Base-by-base conservation (phyloP, 441 rosid species). In the Gossypium gossypioides region DNA sequence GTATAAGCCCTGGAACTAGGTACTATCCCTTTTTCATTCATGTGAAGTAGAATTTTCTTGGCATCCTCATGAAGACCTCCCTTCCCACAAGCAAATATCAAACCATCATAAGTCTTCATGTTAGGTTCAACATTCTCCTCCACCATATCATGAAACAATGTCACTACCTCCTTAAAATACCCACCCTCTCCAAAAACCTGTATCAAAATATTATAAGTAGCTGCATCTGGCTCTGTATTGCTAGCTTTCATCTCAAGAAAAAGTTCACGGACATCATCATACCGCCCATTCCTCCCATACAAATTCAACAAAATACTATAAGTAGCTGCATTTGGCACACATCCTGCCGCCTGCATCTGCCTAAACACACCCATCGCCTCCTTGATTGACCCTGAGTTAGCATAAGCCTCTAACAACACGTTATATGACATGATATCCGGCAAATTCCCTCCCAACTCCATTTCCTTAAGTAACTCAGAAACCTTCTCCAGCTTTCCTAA, bases 161-260 rank as follows among this genome's bases (percentile, higher is more conserved):
- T 89, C 25, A 94, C 94, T 65, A 90, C 97, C 91, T 94, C 97
- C 87, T 92, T 88, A 73, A 90, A 92, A 82, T 91, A 94, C 75
- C 97, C 99, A 78, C 97, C 97, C 81, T 94, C 94, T 56, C 96
- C 97, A 68, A 94, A 94, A 25, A 90, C 97, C 69, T 89, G 86
- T 7, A 92, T 84, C 80, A 94, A 79, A 75, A 90, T 84, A 76
- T 90, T 94, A 79, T 94, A 94, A 0, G 97, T 94, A 72, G 85
- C 87, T 3, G 90, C 92, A 84, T 92, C 93, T 0, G 99, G 96
- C 79, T 87, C 91, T 0, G 91, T 90, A 79, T 85, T 87, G 80
- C 97, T 94, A 6, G 86, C 88, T 81, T 94, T 94, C 99, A 94
- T 94, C 88, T 94, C 99, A 57, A 90, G 85, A 72, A 92, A 90